Base-by-base conservation (phyloP, 1,284 basidiomycete species). In the Pseudozyma pruni region DNA sequence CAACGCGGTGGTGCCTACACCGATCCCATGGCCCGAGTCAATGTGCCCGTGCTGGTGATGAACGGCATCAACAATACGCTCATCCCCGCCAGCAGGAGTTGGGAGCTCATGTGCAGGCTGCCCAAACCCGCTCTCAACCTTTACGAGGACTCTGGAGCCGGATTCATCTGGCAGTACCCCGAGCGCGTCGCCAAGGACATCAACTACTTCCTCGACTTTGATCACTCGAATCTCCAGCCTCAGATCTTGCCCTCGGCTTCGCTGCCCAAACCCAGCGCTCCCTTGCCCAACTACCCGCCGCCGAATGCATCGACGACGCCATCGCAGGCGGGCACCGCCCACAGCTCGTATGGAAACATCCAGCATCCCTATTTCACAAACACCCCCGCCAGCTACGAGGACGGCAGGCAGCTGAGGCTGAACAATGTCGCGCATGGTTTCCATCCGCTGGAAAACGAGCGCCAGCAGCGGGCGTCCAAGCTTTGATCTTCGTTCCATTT, bases 21-120 rank as follows among this genome's bases (percentile, higher is more conserved):
- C 14, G 63, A 67, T 31, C 63, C 63, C 0, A 67, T 60, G 63
- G 63, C 63, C 43, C 55, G 34, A 29, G 42, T 67, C 56, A 60
- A 67, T n/a, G 55, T 58, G 14, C 63, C 63, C 10, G 63, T 60
- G 29, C 45, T 67, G 23, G 63, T 67, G 17, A 55, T 67, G 41
- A 67, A 59, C 31, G 63, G 63, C 35, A 37, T 60, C 44, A 67
- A 67, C 49, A 67, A 60, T 41, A 20, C 56, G 9, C 57, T 60
- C 48, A 67, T 67, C 40, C 56, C 63, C 6, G 57, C 63, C 17
- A 67, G 63, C 49, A 43, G 63, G 23, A 67, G 63, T 27, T 67
- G 63, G 63, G 63, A 67, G 45, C 63, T 67, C 44, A 49, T 67
- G 57, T 59, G 57, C 34, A 39, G 63, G 1, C 32, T 67, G 9